Evolutionary conservation across 2,329 filamentous ascomycete genomes (phyloP).

Genomic region (Phialophora macrospora): DNA sequence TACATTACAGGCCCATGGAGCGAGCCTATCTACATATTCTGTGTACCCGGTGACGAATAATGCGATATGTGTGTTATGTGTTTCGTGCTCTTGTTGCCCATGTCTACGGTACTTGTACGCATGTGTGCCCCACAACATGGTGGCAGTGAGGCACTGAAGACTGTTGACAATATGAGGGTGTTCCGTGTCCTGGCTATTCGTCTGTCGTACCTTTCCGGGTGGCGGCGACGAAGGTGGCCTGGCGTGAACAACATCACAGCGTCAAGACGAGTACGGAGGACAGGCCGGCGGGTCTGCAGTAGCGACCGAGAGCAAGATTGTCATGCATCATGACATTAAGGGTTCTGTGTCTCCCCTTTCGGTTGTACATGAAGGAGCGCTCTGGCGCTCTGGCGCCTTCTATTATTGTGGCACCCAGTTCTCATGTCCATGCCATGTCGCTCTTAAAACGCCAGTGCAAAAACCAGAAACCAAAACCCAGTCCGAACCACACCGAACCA

Average conservation of each 20-base stretch:
- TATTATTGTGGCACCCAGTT: background rate
- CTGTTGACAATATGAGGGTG: background rate
- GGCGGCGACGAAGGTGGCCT: background rate
- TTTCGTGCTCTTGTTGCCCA: no score
- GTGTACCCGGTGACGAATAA: no score
- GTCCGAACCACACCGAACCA: background rate
- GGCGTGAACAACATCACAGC: background rate
- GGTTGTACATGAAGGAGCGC: constrained; percentile 2
- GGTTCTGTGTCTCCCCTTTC: background rate
- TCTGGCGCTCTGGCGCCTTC: constrained; percentile 8
- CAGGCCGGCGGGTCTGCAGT: no score
- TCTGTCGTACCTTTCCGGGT: no score
- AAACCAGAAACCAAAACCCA: background rate
- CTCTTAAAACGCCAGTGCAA: background rate
- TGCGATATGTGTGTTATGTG: no score
- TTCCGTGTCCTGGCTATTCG: no score
- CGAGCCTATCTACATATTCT: no score
- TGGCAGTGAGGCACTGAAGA: background rate
- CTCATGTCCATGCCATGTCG: background rate
- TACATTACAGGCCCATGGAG: no score
- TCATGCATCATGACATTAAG: background rate
- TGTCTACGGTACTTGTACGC: no score
- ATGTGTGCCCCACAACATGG: no score
- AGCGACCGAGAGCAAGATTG: background rate
- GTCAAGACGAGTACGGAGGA: background rate